Evolutionary conservation across 1,284 basidiomycete species (phyloP).

Genomic region (Ceratobasidium sp.): DNA sequence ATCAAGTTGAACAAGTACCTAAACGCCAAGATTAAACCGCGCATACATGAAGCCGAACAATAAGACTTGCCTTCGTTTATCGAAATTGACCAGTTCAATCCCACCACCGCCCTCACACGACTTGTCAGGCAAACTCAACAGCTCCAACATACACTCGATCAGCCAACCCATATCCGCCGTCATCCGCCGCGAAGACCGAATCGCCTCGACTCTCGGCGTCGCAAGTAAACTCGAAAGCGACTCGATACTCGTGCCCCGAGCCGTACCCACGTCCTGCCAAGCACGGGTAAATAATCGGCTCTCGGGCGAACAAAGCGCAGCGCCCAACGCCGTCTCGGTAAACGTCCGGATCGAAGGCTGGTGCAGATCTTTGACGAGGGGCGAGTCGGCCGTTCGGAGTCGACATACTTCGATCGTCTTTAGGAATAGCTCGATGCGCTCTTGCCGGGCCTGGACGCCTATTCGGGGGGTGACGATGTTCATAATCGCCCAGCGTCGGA

Average conservation of each 20-base stretch:
- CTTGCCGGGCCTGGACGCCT: constrained; percentile 73
- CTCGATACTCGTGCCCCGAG: constrained; percentile 72
- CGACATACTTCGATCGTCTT: constrained; percentile 79
- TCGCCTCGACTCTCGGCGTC: constrained; percentile 63
- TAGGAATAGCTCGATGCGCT: constrained; percentile 77
- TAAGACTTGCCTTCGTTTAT: constrained; percentile 76
- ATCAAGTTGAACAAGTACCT: constrained; percentile 78
- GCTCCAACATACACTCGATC: constrained; percentile 81
- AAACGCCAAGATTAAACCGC: constrained; percentile 34
- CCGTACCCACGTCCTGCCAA: constrained; percentile 77
- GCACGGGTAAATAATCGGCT: constrained; percentile 77
- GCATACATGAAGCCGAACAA: neutral
- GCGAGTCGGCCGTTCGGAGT: constrained; percentile 66
- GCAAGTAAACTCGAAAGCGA: constrained; percentile 70
- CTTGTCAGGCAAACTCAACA: constrained; percentile 79
- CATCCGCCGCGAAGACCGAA: constrained; percentile 64
- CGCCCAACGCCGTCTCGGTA: constrained; percentile 78
- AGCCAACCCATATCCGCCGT: constrained; percentile 85
- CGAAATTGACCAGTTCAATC: constrained; percentile 77
- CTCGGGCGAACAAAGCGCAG: constrained; percentile 79
- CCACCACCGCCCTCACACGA: constrained; percentile 35
- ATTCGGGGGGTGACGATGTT: constrained; percentile 74
- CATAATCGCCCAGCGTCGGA: constrained; percentile 81
- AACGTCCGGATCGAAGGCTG: constrained; percentile 79
- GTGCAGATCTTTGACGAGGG: constrained; percentile 54